Evolutionary conservation across 148 eudicot genomes (phyloP).

Genomic region (Suaeda aralocaspica): DNA sequence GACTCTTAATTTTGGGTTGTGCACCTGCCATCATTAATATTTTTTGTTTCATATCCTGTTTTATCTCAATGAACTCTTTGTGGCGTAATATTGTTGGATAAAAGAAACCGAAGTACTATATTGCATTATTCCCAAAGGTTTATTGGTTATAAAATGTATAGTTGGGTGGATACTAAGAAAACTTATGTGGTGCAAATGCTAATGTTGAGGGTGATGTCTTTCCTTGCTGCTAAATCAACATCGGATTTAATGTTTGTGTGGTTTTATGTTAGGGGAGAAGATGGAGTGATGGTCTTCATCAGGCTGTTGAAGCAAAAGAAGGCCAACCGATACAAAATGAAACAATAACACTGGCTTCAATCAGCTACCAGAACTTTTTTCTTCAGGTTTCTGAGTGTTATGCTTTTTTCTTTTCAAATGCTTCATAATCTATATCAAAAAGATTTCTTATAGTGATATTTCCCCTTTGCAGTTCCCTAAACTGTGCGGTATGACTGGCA

Average conservation of each 20-base stretch:
- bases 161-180: neutral
- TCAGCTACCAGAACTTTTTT: slow-evolving; percentile 96
- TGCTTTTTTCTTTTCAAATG: slow-evolving; percentile 15
- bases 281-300: slow-evolving; percentile 99
- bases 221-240: neutral
- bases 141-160: neutral
- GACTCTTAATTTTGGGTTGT: too few species aligned
- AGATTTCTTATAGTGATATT: slow-evolving; percentile 21
- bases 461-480: slow-evolving; percentile 68
- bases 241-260: neutral
- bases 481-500: slow-evolving; percentile 99
- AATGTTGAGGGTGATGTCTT: slow-evolving; percentile 4
- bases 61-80: neutral
- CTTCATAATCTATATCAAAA: neutral
- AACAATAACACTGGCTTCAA: slow-evolving; percentile 95
- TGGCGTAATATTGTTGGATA: neutral
- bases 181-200: neutral
- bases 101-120: neutral
- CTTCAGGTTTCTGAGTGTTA: slow-evolving; percentile 63
- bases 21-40: neutral
- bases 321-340: slow-evolving; percentile 94
- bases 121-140: neutral
- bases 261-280: slow-evolving; percentile 73
- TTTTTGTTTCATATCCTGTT: neutral
- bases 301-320: slow-evolving; percentile 99